Evolutionary conservation across 148 eudicot species (phyloP).

Genomic region (Heliamphora exappendiculata): DNA sequence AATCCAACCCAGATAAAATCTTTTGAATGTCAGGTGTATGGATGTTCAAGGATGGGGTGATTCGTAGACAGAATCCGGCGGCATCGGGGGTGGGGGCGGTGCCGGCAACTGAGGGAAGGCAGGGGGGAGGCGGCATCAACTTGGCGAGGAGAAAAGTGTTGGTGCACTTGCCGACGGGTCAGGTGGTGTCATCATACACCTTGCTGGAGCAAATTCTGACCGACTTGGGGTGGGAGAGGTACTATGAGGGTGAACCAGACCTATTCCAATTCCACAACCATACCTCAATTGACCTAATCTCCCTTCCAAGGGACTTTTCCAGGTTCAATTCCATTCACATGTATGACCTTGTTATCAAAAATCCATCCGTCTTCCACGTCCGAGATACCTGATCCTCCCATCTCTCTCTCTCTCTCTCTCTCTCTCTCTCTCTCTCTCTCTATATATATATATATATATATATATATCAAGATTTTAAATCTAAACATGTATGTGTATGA

Average conservation of each 20-base stretch:
- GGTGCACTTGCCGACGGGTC: constrained; percentile 37
- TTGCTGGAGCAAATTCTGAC: constrained; percentile 31
- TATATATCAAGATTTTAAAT: too few relatives aligned
- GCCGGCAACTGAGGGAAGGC: constrained; percentile 7
- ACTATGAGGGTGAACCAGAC: constrained; percentile 35
- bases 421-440: too few relatives aligned
- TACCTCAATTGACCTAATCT: constrained; percentile 41
- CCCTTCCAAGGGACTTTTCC: constrained; percentile 51
- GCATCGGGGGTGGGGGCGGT: too few relatives aligned
- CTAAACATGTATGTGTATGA: too few relatives aligned
- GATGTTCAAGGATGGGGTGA: constrained; percentile 45
- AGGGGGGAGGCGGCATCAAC: constrained; percentile 4
- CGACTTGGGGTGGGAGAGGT: constrained; percentile 48
- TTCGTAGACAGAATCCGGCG: constrained; percentile 32
- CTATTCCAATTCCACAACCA: constrained; percentile 40
- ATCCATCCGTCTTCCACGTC: constrained; percentile 52
- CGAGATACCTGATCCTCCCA: constrained; percentile 39
- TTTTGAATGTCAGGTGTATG: constrained; percentile 44
- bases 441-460: too few relatives aligned
- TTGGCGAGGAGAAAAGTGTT: constrained; percentile 24
- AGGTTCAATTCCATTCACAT: constrained; percentile 45
- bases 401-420: too few relatives aligned
- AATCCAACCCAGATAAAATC: not conserved
- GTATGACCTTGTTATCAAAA: constrained; percentile 51
- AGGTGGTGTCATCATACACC: constrained; percentile 35